Evolutionary conservation across 164 flowering plant species (phyloP).

Genomic region (Liriodendron chinense): DNA sequence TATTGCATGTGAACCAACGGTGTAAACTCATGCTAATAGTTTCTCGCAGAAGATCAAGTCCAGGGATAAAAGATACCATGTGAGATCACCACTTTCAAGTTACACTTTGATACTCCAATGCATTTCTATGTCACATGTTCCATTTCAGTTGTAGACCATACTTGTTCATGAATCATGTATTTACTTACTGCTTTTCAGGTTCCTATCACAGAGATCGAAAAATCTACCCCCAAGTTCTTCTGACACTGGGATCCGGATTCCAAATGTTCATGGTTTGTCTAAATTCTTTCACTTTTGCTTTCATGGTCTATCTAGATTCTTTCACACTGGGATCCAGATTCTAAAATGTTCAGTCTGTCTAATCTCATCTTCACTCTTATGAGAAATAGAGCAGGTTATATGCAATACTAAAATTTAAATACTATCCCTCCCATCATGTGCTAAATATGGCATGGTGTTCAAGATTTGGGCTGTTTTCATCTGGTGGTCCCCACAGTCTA

Average conservation of each 20-base stretch:
- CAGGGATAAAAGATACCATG: conserved; percentile 79
- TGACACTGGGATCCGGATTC: conserved; percentile 99
- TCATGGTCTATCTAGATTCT: conserved; percentile 31
- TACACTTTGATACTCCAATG: conserved; percentile 11
- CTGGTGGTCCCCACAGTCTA: too few relatives aligned
- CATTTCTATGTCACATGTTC: conserved; percentile 42
- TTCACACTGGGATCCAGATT: conserved; percentile 98
- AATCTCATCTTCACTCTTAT: too few relatives aligned
- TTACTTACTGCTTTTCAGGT: conserved; percentile 46
- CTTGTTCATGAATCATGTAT: neutral
- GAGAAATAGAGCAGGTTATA: too few relatives aligned
- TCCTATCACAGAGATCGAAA: conserved; percentile 97
- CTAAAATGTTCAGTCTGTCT: conserved; percentile 83
- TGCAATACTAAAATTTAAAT: too few relatives aligned
- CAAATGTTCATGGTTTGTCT: conserved; percentile 84
- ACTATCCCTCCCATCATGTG: neutral
- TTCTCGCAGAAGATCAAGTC: conserved; percentile 65
- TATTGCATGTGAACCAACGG: neutral
- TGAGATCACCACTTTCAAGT: conserved; percentile 92
- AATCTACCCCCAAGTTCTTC: conserved; percentile 94
- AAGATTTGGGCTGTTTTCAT: too few relatives aligned
- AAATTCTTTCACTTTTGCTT: too few relatives aligned
- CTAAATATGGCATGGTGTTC: too few relatives aligned
- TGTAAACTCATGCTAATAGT: neutral
- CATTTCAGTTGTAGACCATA: neutral